Base-by-base conservation (phyloP, 1,139 yeast species). In the Sugiyamaella sp. region DNA sequence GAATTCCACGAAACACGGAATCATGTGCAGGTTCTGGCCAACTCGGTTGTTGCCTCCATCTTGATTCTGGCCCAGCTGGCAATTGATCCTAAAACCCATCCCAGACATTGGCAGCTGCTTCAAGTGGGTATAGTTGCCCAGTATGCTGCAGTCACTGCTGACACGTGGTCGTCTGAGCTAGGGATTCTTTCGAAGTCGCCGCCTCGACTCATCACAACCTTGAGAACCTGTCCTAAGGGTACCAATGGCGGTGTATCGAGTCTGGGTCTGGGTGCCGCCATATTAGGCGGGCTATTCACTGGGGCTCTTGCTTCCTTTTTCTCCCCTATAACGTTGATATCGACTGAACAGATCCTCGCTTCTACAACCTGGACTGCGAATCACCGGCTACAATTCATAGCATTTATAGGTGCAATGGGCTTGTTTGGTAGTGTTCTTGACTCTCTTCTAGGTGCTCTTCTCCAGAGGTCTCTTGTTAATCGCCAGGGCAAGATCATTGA, bases 131-230 rank as follows among this genome's bases (percentile, higher is more conserved):
- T 74, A 17, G 62, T 74, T 22, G 70, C 74, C 2, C 80, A 78
- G 45, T 78, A 78, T 57, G 73, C 76, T 4, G 78, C 79, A 2
- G 79, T 76, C 10, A 74, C 75, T 1, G 75, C 80, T 2, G 81
- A 78, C 55, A 77, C 81, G 0, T 74, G 77, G 74, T 76, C 81
- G 1, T 75, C 80, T 1, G 81, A 78, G 56, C 63, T 78, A 21
- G 81, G 82, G 1, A 76, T 78, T 14, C 60, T 78, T 22, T 74
- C 80, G 1, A 60, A 60, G 27, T 51, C 67, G 4, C 58, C 63
- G 16, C 80, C 81, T 1, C 56, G 72, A 25, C 66, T 77, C 16
- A 74, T 77, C 56, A 76, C 79, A n/a, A 73, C 76, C 2, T 64
- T 74, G 25, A 62, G 66, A 29, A 66, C 67, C 3, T 78, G 79